Evolutionary conservation across 192 early-diverging fungal genomes (phyloP).

Genomic region (Podochytrium sp.): DNA sequence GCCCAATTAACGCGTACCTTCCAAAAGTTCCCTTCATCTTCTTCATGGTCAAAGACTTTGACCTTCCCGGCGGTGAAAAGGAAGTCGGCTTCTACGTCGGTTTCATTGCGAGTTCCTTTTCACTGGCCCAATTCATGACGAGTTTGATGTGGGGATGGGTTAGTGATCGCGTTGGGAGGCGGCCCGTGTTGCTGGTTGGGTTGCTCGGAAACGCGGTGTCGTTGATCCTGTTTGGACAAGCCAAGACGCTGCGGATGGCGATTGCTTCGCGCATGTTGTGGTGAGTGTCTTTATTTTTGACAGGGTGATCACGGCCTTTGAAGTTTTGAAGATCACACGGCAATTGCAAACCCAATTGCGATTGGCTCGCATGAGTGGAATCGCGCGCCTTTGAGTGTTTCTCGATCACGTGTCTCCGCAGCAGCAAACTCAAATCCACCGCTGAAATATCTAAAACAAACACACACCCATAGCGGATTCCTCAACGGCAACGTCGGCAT

Average conservation of each 20-base stretch:
- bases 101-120: slow-evolving; percentile 71
- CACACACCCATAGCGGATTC: slow-evolving; percentile 53
- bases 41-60: slow-evolving; percentile 78
- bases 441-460: background rate
- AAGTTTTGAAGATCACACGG: no score
- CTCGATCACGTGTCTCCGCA: background rate
- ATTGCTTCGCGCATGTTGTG: slow-evolving; percentile 58
- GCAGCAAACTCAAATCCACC: background rate
- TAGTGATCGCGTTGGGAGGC: slow-evolving; percentile 80
- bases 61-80: slow-evolving; percentile 57
- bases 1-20: slow-evolving; percentile 30
- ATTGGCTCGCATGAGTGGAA: no score
- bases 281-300: background rate
- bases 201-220: slow-evolving; percentile 76
- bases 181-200: slow-evolving; percentile 80
- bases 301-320: no score
- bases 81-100: slow-evolving; percentile 85
- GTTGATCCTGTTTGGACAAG: slow-evolving; percentile 73
- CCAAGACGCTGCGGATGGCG: slow-evolving; percentile 33
- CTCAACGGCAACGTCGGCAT: slow-evolving; percentile 76
- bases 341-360: no score
- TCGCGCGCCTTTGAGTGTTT: no score
- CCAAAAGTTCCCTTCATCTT: slow-evolving; percentile 86
- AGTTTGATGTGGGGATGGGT: slow-evolving; percentile 42
- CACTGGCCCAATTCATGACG: slow-evolving; percentile 71